These are phyloP conservation scores for Trichophyton rubrum DNA, from an alignment of 2,329 filamentous ascomycete species.

Conservation along the genomic window DNA sequence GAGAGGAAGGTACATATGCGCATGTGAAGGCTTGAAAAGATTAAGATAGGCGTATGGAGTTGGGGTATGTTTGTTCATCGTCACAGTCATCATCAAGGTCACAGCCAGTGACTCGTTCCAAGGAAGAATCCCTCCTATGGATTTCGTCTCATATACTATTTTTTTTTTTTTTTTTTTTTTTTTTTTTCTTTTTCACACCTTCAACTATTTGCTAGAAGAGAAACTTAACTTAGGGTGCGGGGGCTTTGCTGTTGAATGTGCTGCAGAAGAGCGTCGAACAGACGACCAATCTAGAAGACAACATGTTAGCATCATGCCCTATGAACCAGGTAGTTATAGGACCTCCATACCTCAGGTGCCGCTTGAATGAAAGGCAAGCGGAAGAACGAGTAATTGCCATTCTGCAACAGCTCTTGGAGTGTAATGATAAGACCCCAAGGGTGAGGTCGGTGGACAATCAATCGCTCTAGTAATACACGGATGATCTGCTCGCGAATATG, in stretches of 20 bases:
- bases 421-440: constrained; percentile 91
- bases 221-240: constrained; percentile 16
- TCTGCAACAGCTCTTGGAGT: constrained; percentile 79
- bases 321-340: neutral
- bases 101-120: neutral
- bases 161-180: no score
- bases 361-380: constrained; percentile 84
- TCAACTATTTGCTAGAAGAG: neutral
- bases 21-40: constrained; percentile 1
- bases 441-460: constrained; percentile 81
- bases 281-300: constrained; percentile 29
- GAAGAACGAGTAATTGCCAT: constrained; percentile 82
- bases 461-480: constrained; percentile 72
- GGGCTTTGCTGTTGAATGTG: constrained; percentile 40
- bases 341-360: constrained; percentile 59
- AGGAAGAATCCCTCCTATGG: neutral
- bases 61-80: neutral
- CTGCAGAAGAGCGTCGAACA: constrained; percentile 34
- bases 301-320: constrained; percentile 5
- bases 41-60: constrained; percentile 3
- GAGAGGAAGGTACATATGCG: constrained; percentile 6
- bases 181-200: neutral
- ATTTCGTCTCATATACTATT: constrained; percentile 1
- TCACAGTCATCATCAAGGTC: neutral
- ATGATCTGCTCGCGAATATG: constrained; percentile 86